Evolutionary conservation across 768 basidiomycete species (phyloP).

Genomic region (Pleurotus tuoliensis): DNA sequence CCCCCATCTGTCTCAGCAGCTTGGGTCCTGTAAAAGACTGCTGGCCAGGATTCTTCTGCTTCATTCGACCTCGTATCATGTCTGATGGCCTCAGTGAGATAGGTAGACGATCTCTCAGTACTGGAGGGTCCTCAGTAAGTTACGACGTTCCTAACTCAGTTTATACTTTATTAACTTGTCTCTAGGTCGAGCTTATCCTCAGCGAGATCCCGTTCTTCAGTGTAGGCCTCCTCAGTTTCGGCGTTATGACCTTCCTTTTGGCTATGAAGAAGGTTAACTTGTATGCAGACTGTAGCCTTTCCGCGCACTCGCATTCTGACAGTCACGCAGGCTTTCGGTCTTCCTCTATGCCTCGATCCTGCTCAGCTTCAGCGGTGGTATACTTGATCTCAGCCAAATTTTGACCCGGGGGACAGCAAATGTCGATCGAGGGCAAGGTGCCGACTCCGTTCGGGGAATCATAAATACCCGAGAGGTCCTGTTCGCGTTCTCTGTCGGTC

Average conservation of each 20-base stretch:
- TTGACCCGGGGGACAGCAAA: constrained; percentile 34
- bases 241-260: constrained; percentile 53
- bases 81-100: not conserved
- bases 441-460: constrained; percentile 30
- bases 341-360: constrained; percentile 57
- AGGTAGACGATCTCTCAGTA: not conserved
- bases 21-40: not conserved
- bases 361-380: constrained; percentile 56
- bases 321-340: constrained; percentile 32
- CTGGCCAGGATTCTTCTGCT: not conserved
- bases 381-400: constrained; percentile 58
- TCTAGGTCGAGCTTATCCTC: constrained; percentile 52
- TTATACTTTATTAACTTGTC: not conserved
- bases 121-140: not conserved
- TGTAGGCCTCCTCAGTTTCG: constrained; percentile 63
- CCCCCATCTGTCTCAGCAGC: not conserved
- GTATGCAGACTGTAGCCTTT: constrained; percentile 30
- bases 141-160: not conserved
- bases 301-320: not conserved
- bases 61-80: not conserved
- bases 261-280: constrained; percentile 45
- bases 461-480: constrained; percentile 55
- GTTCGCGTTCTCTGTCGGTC: constrained; percentile 52
- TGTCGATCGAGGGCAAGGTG: constrained; percentile 17
- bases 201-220: constrained; percentile 66